These are phyloP conservation scores for Exophiala viscosa DNA, from an alignment of 2,329 filamentous ascomycete species.

Conservation along the genomic window DNA sequence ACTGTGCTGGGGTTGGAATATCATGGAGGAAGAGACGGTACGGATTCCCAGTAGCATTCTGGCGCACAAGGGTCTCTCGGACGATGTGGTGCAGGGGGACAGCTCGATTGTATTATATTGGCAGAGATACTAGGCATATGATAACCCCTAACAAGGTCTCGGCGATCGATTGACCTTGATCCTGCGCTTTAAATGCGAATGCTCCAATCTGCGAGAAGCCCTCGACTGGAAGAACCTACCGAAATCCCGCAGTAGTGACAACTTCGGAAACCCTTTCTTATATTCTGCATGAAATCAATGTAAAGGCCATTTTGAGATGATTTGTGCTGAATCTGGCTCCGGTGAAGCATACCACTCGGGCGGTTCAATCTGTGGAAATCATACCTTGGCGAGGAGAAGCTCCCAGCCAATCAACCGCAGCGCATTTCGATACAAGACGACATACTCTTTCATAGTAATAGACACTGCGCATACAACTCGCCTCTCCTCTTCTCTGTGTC, in stretches of 20 bases:
- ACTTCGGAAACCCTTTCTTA: too few relatives aligned
- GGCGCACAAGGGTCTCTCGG: not conserved
- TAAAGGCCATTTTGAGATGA: too few relatives aligned
- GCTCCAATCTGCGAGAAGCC: too few relatives aligned
- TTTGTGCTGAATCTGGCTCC: not conserved
- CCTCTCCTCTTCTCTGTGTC: not conserved
- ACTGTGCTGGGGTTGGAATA: conserved; percentile 43
- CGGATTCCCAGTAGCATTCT: conserved; percentile 18
- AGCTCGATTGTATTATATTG: conserved; percentile 17
- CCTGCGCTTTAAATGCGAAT: too few relatives aligned
- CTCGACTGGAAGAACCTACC: too few relatives aligned
- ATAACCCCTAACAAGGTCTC: not conserved
- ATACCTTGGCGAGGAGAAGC: not conserved
- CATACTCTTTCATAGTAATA: not conserved
- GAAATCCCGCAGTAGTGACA: too few relatives aligned
- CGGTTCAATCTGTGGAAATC: not conserved
- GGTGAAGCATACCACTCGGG: not conserved
- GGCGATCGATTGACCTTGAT: too few relatives aligned
- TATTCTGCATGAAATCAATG: too few relatives aligned
- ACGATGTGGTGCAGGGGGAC: not conserved
- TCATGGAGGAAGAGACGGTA: conserved; percentile 37
- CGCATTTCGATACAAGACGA: not conserved
- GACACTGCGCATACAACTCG: too few relatives aligned
- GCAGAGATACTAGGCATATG: conserved; percentile 11
- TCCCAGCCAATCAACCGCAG: not conserved